Evolutionary conservation across 192 early-diverging fungal genomes (phyloP), one percentile per base, ranked within the genome.

Genomic region (Coemansia sp.): DNA sequence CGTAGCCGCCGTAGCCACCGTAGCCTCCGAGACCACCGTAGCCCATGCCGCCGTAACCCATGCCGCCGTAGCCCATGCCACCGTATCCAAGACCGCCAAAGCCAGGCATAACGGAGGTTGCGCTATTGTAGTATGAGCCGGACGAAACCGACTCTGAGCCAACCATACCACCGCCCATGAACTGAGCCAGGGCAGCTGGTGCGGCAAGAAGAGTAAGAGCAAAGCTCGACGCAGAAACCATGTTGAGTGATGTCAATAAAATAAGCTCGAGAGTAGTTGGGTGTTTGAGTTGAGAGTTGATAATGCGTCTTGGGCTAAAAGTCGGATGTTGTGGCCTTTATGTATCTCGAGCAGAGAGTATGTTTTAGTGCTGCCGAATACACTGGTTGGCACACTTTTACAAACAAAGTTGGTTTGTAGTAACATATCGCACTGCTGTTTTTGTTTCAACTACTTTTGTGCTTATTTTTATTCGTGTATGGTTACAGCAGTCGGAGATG

Each of bases 101-200:
- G 33, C 78, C 73, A 11, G 73, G 73, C 19, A 57, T 68, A 38
- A 67, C 65, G 14, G 61, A 63, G 19, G 66, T 46, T 57, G 76
- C 61, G 46, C 68, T 74, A 69, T 82, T 82, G 63, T 82, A 82
- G 72, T 82, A 82, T 4, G 80, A 82, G 39, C 75, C 74, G 4
- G 74, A 74, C 21, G 75, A 76, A 2, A 82, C 69, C 6, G 80
- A 74, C 50, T 77, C 68, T n/a, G 75, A 71, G 7, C 60, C 71
- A 17, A 61, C 62, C 2, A 59, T 39, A 6, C 69, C 70, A 17
- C 67, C 67, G 32, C 72, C 72, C 43, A 74, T 6, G 58, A 64
- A 74, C 63, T 82, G 80, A 8, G 63, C 65, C 35, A 82, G 16
- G 13, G 47, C 63, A 28, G 66, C 74, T n/a, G 71, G 53, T 10